phyloP scores from a whole-genome alignment of 129 eudicot species.

The Saposhnikovia divaricata region DNA sequence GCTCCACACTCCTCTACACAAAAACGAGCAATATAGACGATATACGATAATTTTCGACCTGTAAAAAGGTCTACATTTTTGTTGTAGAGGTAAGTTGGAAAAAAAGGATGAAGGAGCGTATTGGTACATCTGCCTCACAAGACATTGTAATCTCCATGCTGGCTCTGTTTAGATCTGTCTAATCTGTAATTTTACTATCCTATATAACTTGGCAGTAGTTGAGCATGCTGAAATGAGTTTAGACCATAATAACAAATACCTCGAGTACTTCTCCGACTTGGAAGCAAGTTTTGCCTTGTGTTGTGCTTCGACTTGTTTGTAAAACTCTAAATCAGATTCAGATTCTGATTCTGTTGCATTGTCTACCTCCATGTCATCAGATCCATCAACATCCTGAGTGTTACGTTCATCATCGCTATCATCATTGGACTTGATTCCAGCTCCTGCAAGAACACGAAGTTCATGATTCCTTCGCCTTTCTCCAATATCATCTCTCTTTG shows the following conservation, averaged over 20 bases:
- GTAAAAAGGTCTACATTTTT: neutral
- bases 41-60: neutral
- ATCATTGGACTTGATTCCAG: constrained; percentile 57
- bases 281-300: constrained; percentile 59
- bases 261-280: constrained; percentile 53
- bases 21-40: neutral
- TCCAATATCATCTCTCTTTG: constrained; percentile 84
- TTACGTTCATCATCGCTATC: constrained; percentile 36
- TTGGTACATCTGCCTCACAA: neutral
- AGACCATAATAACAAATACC: constrained; percentile 27
- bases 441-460: constrained; percentile 59
- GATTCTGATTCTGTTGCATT: constrained; percentile 49
- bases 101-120: neutral
- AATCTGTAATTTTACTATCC: neutral
- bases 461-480: constrained; percentile 91
- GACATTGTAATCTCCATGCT: neutral
- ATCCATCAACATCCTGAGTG: constrained; percentile 27
- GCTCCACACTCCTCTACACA: neutral
- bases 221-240: neutral
- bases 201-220: neutral
- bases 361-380: constrained; percentile 21
- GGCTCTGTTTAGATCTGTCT: neutral
- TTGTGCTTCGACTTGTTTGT: constrained; percentile 43
- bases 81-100: neutral
- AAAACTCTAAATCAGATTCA: constrained; percentile 68